phyloP scores from a whole-genome alignment of 1,284 basidiomycete species.

The Ceratobasidium sp. region DNA sequence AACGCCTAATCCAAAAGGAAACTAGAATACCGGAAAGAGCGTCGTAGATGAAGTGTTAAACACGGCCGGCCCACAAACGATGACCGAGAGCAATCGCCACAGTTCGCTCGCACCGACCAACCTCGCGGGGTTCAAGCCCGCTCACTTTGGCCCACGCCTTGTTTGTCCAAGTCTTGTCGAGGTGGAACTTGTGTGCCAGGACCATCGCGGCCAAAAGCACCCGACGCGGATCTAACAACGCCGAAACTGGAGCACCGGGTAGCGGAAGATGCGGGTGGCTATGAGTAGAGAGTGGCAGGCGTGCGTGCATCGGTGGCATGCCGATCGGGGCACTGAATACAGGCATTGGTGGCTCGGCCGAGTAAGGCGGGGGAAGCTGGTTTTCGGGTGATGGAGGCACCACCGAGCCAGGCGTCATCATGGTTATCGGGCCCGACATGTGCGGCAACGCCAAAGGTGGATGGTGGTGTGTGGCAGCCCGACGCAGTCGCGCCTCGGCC shows the following conservation, averaged over 20 bases:
- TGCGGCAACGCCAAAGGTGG: constrained; percentile 1
- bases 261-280: neutral
- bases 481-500: constrained; percentile 8
- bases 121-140: constrained; percentile 75
- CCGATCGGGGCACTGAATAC: neutral
- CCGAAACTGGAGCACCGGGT: constrained; percentile 4
- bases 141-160: constrained; percentile 88
- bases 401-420: neutral
- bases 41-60: neutral
- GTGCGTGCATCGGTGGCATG: constrained; percentile 10
- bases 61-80: constrained; percentile 78
- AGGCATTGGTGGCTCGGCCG: constrained; percentile 15
- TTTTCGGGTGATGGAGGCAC: constrained; percentile 3
- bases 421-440: no score
- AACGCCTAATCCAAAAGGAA: neutral
- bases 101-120: constrained; percentile 78
- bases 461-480: neutral
- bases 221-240: constrained; percentile 82
- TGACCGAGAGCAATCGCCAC: constrained; percentile 80
- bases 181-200: constrained; percentile 87
- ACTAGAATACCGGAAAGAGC: neutral
- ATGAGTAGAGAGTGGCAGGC: neutral
- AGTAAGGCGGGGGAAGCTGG: constrained; percentile 21
- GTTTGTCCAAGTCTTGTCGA: constrained; percentile 92
- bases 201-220: constrained; percentile 88